These are phyloP conservation scores for Firmiana major DNA, from an alignment of 345 rosid genomes.

Conservation along the genomic window DNA sequence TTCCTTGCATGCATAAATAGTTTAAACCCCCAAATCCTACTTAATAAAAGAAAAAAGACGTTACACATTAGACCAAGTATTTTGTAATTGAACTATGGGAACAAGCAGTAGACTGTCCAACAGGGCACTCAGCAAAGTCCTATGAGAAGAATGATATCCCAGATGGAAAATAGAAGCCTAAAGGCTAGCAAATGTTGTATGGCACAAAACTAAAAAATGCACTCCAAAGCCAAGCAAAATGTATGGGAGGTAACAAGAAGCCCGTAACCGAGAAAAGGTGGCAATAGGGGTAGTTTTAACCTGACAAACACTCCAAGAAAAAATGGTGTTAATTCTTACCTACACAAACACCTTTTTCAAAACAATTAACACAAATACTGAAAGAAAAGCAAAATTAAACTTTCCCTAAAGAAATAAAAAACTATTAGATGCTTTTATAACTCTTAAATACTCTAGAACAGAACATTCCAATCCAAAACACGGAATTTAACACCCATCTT, in stretches of 20 bases:
- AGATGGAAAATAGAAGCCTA: not conserved
- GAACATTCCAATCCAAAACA: not conserved
- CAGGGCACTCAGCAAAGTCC: not conserved
- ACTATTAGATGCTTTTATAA: not conserved
- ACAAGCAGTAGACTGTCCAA: not conserved
- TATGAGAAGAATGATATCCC: not conserved
- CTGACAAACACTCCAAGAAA: not conserved
- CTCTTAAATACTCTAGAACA: not conserved
- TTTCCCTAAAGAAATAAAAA: not conserved
- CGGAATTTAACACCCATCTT: not conserved
- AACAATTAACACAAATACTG: not conserved
- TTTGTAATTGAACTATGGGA: not conserved
- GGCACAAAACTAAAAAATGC: slow-evolving; percentile 4
- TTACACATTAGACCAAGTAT: not conserved
- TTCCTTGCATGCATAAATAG: slow-evolving; percentile 4
- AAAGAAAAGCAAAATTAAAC: not conserved
- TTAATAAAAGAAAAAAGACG: slow-evolving; percentile 1
- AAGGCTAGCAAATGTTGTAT: not conserved
- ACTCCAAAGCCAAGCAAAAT: slow-evolving; percentile 12
- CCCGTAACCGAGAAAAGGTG: not conserved
- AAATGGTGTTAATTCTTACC: not conserved
- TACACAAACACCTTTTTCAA: not conserved
- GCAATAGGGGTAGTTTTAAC: slow-evolving; percentile 1
- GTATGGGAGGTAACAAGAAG: not conserved
- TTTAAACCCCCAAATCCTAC: slow-evolving; percentile 11